These are phyloP conservation scores for Terfezia boudieri DNA, from an alignment of 495 filamentous ascomycete species.

Conservation along the genomic window DNA sequence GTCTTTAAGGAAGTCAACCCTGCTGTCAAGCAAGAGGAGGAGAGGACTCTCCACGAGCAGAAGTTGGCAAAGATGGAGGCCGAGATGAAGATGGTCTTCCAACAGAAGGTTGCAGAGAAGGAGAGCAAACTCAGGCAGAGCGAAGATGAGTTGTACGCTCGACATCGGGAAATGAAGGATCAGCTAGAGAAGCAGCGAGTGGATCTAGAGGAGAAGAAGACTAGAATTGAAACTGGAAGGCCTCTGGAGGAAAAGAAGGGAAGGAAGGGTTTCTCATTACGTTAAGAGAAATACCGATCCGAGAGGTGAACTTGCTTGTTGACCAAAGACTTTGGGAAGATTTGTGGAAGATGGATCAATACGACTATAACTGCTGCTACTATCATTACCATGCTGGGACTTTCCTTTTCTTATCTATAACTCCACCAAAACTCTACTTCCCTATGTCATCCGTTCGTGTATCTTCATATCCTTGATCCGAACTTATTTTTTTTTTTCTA, in stretches of 20 bases:
- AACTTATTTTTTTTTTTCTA: not conserved
- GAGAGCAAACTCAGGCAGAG: constrained; percentile 98
- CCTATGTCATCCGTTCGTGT: not conserved
- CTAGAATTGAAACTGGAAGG: constrained; percentile 72
- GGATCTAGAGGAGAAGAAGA: constrained; percentile 96
- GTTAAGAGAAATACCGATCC: constrained; percentile 29
- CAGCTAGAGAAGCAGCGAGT: constrained; percentile 81
- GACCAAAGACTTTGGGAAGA: not conserved
- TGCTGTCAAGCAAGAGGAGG: constrained; percentile 98
- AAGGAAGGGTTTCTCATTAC: constrained; percentile 95
- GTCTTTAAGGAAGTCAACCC: constrained; percentile 99
- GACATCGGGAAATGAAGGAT: constrained; percentile 98
- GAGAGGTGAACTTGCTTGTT: not conserved
- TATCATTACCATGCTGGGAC: not conserved
- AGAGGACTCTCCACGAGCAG: constrained; percentile 92
- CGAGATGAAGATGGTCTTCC: constrained; percentile 99
- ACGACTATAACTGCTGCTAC: not conserved
- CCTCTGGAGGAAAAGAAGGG: constrained; percentile 91
- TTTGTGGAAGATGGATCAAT: not conserved
- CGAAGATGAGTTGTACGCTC: constrained; percentile 94
- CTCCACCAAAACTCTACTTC: not conserved
- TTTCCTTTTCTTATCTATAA: not conserved
- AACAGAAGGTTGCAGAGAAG: constrained; percentile 98
- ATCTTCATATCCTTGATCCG: not conserved
- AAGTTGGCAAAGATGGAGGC: constrained; percentile 99